Evolutionary conservation across 768 basidiomycete species (phyloP), one percentile per base, ranked within the genome.

Genomic region (Naematelia encephala): DNA sequence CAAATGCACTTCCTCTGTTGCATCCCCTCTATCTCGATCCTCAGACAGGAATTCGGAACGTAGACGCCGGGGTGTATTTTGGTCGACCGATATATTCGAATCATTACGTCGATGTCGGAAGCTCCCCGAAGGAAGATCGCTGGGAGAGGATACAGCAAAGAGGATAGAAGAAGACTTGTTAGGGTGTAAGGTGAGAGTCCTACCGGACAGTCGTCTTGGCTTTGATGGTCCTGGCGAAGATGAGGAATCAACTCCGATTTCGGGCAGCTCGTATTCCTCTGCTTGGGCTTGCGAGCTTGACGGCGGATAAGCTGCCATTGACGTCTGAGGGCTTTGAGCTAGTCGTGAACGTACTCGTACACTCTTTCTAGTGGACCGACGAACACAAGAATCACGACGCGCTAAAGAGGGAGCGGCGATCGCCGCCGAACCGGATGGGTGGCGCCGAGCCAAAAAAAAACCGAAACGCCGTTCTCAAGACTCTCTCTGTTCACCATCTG

Each of bases 1-100:
- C 13, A 77, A 42, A 14, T 69, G 61, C 5, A 77, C 74, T 27
- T 71, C 62, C 49, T 77, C 73, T 2, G 65, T 25, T 28, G 29
- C 30, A 16, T 57, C 63, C 34, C 27, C 61, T 27, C n/a, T 30
- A 16, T 29, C 25, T 5, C 34, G 26, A 39, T 62, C 57, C 28
- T 63, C 62, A 19, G 39, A 27, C 16, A 63, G 62, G 34, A 60
- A 51, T 42, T 51, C 30, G 29, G 55, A 34, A 8, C 16, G 42
- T 29, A 27, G n/a, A 1, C 49, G 29, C 26, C 51, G 51, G 13
- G 61, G 61, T 19, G 51, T 59, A 29, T 50, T 53, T 1, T 62
- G 65, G 11, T 60, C 65, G 4, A 59, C 61, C 12, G 44, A 45
- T 0, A 60, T 59, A 14, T 44, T 27, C 5, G 64, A 62, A 34